These are phyloP conservation scores for Thamnidium elegans DNA, from an alignment of 192 early-diverging fungal species.

Conservation along the genomic window DNA sequence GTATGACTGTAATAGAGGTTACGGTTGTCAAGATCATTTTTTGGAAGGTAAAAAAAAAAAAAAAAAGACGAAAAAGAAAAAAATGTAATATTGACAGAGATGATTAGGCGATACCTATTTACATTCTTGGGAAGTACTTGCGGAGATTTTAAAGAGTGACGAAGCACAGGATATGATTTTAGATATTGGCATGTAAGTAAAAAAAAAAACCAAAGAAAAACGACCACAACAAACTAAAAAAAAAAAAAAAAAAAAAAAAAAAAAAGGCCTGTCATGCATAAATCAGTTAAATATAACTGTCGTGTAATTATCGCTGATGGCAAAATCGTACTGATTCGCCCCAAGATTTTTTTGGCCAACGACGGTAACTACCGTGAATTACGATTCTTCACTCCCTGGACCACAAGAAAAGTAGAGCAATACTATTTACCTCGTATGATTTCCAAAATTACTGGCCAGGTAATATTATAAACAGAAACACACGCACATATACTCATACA, in stretches of 20 bases:
- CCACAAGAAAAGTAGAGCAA: constrained; percentile 61
- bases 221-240: too few relatives aligned
- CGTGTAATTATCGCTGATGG: constrained; percentile 82
- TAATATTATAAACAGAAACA: background rate
- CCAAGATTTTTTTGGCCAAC: constrained; percentile 95
- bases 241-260: background rate
- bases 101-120: constrained; percentile 79
- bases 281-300: constrained; percentile 94
- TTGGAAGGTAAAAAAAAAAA: constrained; percentile 65
- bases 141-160: constrained; percentile 62
- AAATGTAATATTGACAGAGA: background rate
- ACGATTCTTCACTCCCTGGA: constrained; percentile 94
- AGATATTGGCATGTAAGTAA: constrained; percentile 92
- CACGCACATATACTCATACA: too few relatives aligned
- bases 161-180: constrained; percentile 76
- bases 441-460: constrained; percentile 75
- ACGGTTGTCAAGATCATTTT: constrained; percentile 98
- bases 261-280: constrained; percentile 84
- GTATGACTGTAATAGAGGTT: constrained; percentile 58
- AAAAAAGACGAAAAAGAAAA: too few relatives aligned
- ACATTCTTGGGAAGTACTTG: constrained; percentile 94
- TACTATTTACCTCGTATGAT: constrained; percentile 81
- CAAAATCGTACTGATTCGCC: constrained; percentile 89
- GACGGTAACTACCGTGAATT: constrained; percentile 98
- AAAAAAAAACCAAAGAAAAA: too few relatives aligned